These are phyloP conservation scores for Puccinia coronata DNA, from an alignment of 1,284 basidiomycete species.

Conservation along the genomic window DNA sequence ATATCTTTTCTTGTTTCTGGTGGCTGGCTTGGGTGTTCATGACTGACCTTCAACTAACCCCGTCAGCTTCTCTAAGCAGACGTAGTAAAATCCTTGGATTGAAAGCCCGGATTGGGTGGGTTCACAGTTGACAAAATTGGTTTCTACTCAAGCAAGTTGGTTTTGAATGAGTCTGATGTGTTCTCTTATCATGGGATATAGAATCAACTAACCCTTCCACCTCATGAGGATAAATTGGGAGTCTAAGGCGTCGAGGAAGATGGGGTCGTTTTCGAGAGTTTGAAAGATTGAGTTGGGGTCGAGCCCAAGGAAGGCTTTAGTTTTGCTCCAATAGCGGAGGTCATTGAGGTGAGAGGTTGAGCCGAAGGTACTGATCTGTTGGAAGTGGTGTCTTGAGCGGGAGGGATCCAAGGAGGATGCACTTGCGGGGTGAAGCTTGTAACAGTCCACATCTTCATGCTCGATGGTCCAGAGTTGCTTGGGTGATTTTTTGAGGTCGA, in stretches of 20 bases:
- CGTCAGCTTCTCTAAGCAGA: slow-evolving; percentile 28
- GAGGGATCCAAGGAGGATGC: background rate
- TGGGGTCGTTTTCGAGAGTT: background rate
- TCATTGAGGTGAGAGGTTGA: slow-evolving; percentile 15
- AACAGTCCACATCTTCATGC: background rate
- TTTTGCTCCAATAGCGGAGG: slow-evolving; percentile 26
- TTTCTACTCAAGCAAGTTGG: slow-evolving; percentile 4
- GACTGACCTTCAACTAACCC: slow-evolving; percentile 37
- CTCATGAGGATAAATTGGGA: slow-evolving; percentile 37
- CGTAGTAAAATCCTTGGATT: slow-evolving; percentile 42
- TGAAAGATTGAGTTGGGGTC: slow-evolving; percentile 16
- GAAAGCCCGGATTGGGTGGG: slow-evolving; percentile 36
- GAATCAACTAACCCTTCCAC: slow-evolving; percentile 30
- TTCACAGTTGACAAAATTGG: slow-evolving; percentile 43
- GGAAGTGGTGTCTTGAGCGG: background rate
- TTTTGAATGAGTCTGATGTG: too few species aligned
- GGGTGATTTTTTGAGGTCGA: slow-evolving; percentile 24
- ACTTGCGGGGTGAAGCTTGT: background rate
- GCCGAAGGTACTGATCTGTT: background rate
- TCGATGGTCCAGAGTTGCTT: slow-evolving; percentile 28
- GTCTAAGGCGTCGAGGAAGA: slow-evolving; percentile 3
- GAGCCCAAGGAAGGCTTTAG: slow-evolving; percentile 22
- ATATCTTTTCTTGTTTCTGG: background rate
- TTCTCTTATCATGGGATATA: background rate
- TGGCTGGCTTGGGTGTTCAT: background rate